A percentile compares a stretch with the other conserved stretches of the same genome.
Evolutionary conservation across 2,329 filamentous ascomycete genomes (phyloP).

Genomic region (Cladosporium austrohemisphaericum): DNA sequence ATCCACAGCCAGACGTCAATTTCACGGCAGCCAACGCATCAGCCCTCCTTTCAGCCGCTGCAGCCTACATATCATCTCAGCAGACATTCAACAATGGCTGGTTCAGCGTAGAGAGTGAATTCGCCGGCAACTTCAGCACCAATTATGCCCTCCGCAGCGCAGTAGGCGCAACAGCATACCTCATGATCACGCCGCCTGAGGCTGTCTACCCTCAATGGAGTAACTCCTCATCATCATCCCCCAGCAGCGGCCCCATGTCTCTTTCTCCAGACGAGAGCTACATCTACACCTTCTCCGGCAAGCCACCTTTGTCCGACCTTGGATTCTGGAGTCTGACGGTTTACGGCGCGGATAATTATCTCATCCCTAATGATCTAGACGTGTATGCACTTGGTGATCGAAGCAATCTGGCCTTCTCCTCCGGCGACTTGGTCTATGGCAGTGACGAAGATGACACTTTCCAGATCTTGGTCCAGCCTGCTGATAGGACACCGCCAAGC

Average conservation of each 20-base stretch:
- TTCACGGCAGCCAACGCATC: not conserved
- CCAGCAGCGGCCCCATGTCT: too few species aligned
- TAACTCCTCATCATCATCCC: not conserved
- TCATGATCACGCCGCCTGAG: not conserved
- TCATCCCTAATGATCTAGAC: conserved; percentile 18
- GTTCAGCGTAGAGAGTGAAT: not conserved
- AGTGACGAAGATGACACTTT: too few species aligned
- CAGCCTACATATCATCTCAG: not conserved
- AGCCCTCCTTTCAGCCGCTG: not conserved
- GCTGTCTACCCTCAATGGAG: not conserved
- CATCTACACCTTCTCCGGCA: not conserved
- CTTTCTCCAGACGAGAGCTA: too few species aligned
- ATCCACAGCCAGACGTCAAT: not conserved
- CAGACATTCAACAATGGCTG: not conserved
- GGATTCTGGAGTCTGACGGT: conserved; percentile 22
- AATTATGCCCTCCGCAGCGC: not conserved
- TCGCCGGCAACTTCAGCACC: not conserved
- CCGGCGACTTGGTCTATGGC: conserved; percentile 11
- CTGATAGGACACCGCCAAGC: conserved; percentile 16
- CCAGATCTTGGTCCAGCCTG: conserved; percentile 23
- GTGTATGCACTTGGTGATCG: conserved; percentile 20
- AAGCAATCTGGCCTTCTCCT: conserved; percentile 17
- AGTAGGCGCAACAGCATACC: not conserved
- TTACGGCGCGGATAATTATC: conserved; percentile 18
- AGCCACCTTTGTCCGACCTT: conserved; percentile 15